Percentiles rank a stretch among this genome's conserved stretches.
These are phyloP conservation scores for Globisporangium paroecandrum DNA, from an alignment of 352 stramenopile species.

Conservation along the genomic window DNA sequence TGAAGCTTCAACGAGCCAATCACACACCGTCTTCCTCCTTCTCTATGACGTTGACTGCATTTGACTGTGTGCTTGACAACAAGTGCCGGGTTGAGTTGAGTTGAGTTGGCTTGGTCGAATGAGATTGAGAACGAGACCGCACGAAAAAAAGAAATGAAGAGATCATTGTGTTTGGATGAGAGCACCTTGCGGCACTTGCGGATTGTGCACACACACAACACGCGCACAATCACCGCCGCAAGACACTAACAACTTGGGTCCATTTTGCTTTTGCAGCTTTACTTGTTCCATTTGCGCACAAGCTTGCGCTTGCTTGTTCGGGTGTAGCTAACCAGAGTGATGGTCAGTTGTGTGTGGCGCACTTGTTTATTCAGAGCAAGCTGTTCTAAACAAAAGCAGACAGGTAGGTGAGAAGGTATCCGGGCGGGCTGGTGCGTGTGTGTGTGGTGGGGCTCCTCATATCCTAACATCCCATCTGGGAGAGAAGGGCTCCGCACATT, in stretches of 20 bases:
- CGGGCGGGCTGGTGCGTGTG: background rate
- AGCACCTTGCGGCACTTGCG: background rate
- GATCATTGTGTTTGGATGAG: background rate
- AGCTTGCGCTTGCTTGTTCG: background rate
- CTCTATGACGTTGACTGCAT: background rate
- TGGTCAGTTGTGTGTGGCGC: background rate
- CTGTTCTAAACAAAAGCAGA: background rate
- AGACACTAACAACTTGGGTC: background rate
- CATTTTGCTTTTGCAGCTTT: background rate
- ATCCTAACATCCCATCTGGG: background rate
- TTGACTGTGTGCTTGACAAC: background rate
- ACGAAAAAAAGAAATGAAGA: background rate
- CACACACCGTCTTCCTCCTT: background rate
- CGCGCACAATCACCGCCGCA: background rate
- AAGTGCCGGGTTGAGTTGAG: background rate
- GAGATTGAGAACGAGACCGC: background rate
- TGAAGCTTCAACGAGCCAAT: slow-evolving; percentile 4
- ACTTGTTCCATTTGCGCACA: background rate
- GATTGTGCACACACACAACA: background rate
- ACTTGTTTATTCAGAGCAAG: background rate
- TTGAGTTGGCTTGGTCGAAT: background rate
- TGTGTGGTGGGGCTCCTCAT: background rate
- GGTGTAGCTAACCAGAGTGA: background rate
- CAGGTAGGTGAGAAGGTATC: background rate
- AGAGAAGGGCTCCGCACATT: background rate